Conservation (phyloP, 768 basidiomycete genomes). For the Pleurotus sapidus region DNA sequence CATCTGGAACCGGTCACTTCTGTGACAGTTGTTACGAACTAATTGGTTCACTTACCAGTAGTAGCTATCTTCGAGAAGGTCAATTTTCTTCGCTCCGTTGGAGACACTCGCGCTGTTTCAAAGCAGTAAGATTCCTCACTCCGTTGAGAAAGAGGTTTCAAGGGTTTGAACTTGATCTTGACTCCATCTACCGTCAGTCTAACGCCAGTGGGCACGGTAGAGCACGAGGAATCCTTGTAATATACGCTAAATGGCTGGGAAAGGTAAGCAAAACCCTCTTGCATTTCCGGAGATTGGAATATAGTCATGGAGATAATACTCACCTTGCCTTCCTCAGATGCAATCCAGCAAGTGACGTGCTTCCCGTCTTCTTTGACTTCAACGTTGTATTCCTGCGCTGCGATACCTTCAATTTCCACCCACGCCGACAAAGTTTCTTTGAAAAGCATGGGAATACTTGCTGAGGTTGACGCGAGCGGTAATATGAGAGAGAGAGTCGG, state of each 20-base stretch:
- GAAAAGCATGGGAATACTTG: background rate
- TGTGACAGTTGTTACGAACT: no score
- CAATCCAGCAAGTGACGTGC: conserved; percentile 25
- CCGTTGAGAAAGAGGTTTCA: background rate
- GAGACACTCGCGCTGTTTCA: background rate
- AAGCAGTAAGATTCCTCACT: background rate
- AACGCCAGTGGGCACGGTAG: background rate
- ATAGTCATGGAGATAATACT: background rate
- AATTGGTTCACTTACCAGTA: no score
- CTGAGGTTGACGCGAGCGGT: background rate
- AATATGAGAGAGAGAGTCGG: background rate
- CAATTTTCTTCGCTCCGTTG: no score
- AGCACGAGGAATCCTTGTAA: background rate
- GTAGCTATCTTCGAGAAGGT: no score
- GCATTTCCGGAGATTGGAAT: background rate
- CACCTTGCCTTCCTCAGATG: conserved; percentile 23
- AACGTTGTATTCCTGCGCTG: conserved; percentile 16
- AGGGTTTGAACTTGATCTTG: background rate
- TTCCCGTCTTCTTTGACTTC: conserved; percentile 14
- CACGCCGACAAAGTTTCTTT: background rate
- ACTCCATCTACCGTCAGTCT: background rate
- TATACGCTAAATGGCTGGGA: background rate
- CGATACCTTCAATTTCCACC: conserved; percentile 14
- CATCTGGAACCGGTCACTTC: no score
- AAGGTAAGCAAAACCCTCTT: background rate